Percentiles rank a stretch among this genome's conserved stretches.
These are phyloP conservation scores for Biscogniauxia mediterranea DNA, from an alignment of 2,329 filamentous ascomycete species.

Conservation along the genomic window DNA sequence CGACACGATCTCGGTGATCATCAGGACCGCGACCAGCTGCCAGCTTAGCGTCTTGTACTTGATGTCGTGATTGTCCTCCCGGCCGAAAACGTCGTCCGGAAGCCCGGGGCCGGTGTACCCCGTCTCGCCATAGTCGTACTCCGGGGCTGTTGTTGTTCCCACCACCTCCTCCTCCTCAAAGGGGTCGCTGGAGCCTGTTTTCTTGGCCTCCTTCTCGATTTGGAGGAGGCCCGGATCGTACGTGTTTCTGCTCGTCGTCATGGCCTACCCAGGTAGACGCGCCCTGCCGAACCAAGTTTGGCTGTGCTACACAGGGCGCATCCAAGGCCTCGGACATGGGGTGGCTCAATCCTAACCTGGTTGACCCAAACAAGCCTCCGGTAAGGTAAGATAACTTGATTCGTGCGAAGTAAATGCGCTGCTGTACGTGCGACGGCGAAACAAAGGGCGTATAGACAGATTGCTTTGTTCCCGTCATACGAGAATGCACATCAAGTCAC, in stretches of 20 bases:
- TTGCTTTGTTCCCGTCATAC: no score
- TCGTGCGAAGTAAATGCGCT: no score
- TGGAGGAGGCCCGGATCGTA: slow-evolving; percentile 7
- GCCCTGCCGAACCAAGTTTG: no score
- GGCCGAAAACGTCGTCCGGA: slow-evolving; percentile 41
- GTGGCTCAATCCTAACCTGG: no score
- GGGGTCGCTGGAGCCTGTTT: neutral
- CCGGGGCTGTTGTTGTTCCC: neutral
- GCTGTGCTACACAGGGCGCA: no score
- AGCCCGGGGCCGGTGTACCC: slow-evolving; percentile 8
- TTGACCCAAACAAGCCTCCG: no score
- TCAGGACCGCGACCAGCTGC: slow-evolving; percentile 50
- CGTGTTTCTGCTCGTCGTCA: slow-evolving; percentile 5
- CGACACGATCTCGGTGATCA: slow-evolving; percentile 55
- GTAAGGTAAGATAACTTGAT: no score
- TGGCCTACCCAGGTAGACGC: no score
- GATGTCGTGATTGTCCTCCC: slow-evolving; percentile 38
- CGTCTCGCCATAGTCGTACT: neutral
- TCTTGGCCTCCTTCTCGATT: slow-evolving; percentile 4
- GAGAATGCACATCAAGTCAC: no score
- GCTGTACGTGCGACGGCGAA: no score
- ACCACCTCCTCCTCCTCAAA: neutral
- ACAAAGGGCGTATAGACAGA: no score
- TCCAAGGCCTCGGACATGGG: no score
- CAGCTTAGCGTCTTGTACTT: slow-evolving; percentile 54